A percentile compares a stretch with the other conserved stretches of the same genome.
Evolutionary conservation across 179 eudicot genomes (phyloP).

Genomic region (Actinidia chinensis): DNA sequence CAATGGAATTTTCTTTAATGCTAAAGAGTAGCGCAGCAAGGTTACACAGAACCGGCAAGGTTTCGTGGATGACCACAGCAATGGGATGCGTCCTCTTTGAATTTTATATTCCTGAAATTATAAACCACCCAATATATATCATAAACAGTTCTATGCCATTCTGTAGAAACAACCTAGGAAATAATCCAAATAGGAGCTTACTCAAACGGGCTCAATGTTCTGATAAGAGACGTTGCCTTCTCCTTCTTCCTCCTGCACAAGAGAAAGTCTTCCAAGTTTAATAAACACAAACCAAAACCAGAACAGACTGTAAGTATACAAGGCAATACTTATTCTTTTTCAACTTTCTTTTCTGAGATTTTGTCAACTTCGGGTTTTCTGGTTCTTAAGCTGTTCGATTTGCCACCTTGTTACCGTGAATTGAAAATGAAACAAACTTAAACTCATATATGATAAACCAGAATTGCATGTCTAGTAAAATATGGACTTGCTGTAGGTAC

Average conservation of each 20-base stretch:
- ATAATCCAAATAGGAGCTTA: conserved; percentile 34
- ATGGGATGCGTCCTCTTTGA: conserved; percentile 60
- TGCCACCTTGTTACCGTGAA: conserved; percentile 30
- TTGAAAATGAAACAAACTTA: conserved; percentile 13
- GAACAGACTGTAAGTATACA: background rate
- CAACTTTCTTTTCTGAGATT: conserved; percentile 78
- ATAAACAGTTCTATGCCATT: background rate
- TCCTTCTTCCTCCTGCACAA: conserved; percentile 71
- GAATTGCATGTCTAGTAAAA: background rate
- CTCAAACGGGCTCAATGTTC: conserved; percentile 63
- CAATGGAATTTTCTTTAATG: background rate
- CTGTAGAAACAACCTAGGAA: conserved; percentile 13
- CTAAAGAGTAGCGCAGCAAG: background rate
- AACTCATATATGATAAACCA: background rate
- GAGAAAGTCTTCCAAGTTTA: background rate
- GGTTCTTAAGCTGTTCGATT: conserved; percentile 25
- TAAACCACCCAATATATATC: background rate
- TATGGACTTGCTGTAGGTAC: conserved; percentile 28
- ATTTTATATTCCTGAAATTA: conserved; percentile 63
- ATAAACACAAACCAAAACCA: background rate
- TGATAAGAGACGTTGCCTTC: conserved; percentile 45
- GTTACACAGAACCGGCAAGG: conserved; percentile 67
- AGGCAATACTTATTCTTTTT: conserved; percentile 56
- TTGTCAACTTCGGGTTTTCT: conserved; percentile 48
- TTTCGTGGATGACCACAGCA: conserved; percentile 66